phyloP scores from a whole-genome alignment of 1,139 yeast species.

The Taphrina communis region DNA sequence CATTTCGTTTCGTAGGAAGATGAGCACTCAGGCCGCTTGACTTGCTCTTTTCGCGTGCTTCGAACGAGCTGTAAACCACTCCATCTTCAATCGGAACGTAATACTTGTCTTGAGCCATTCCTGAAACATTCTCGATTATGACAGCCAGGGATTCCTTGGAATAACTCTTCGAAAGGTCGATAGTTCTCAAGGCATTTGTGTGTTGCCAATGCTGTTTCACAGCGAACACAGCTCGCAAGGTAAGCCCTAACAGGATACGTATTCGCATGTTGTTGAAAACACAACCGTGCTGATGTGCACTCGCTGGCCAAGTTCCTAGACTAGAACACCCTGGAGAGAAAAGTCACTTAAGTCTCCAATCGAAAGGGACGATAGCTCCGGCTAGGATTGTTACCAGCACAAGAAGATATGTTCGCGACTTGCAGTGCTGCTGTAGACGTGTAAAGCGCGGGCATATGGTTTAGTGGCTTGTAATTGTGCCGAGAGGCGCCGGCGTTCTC shows the following conservation, averaged over 20 bases:
- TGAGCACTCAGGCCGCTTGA: background rate
- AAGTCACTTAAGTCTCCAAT: background rate
- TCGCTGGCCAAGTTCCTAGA: background rate
- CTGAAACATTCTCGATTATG: conserved; percentile 64
- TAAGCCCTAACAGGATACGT: background rate
- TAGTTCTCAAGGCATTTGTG: conserved; percentile 49
- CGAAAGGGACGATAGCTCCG: too few species aligned
- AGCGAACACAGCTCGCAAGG: conserved; percentile 1
- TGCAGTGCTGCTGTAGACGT: background rate
- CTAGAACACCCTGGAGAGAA: too few species aligned
- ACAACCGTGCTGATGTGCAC: background rate
- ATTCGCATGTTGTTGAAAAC: background rate
- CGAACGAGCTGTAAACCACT: conserved; percentile 18
- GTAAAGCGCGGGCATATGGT: background rate
- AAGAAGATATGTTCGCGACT: background rate
- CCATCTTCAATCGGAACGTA: conserved; percentile 48
- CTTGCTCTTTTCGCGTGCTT: conserved; percentile 31
- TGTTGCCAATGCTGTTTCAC: conserved; percentile 47
- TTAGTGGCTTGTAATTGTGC: conserved; percentile 1
- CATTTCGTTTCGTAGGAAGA: conserved; percentile 35
- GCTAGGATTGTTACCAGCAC: too few species aligned
- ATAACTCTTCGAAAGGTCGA: conserved; percentile 73
- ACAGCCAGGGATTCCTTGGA: conserved; percentile 66
- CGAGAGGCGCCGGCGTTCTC: background rate
- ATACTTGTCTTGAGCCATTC: conserved; percentile 63